Conservation (phyloP, 2,329 filamentous ascomycete species). For the Cladosporium austrohemisphaericum region DNA sequence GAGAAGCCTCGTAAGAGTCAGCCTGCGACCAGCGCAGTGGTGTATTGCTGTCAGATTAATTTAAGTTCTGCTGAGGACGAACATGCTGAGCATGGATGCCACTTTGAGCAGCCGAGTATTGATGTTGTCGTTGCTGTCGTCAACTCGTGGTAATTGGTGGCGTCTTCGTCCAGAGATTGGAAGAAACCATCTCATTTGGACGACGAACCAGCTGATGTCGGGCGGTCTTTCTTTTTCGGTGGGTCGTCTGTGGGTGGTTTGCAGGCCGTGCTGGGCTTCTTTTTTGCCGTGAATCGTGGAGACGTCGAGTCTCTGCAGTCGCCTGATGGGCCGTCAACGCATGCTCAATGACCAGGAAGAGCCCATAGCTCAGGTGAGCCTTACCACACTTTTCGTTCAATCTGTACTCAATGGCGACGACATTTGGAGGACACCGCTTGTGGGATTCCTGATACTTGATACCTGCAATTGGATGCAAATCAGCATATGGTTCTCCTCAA, state of each 20-base stretch:
- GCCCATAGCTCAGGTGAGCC: slow-evolving; percentile 11
- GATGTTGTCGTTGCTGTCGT: neutral
- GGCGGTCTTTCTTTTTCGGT: slow-evolving; percentile 8
- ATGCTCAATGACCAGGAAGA: neutral
- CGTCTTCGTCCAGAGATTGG: neutral
- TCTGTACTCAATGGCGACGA: slow-evolving; percentile 52
- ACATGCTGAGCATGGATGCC: neutral
- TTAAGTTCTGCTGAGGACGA: neutral
- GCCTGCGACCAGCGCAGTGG: neutral
- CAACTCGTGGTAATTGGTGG: neutral
- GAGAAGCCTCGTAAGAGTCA: neutral
- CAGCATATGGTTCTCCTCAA: too few species aligned
- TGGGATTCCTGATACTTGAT: slow-evolving; percentile 52
- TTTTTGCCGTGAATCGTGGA: slow-evolving; percentile 5
- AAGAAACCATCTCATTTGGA: neutral
- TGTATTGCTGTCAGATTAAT: neutral
- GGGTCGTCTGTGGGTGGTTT: neutral
- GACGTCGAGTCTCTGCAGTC: slow-evolving; percentile 18
- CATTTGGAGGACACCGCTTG: slow-evolving; percentile 52
- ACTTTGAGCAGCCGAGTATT: too few species aligned
- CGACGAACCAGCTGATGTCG: neutral
- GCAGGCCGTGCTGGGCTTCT: neutral
- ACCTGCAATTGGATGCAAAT: slow-evolving; percentile 18
- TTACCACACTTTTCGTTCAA: slow-evolving; percentile 47
- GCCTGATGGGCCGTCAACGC: slow-evolving; percentile 4